Evolutionary conservation across 495 filamentous ascomycete genomes (phyloP).

Genomic region (Podospora pseudocomata): DNA sequence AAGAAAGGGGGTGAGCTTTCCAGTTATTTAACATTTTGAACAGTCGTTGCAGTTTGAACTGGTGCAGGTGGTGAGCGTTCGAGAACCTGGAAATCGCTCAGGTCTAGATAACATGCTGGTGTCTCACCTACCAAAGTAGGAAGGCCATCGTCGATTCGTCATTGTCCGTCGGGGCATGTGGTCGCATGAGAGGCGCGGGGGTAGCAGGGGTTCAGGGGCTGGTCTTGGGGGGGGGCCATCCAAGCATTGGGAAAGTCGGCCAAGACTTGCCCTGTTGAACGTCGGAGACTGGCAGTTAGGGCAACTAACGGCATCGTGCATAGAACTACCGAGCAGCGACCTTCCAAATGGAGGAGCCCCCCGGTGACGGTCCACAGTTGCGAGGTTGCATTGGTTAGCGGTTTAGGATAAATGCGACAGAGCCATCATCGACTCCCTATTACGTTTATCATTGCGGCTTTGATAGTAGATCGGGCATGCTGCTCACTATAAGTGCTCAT

Average conservation of each 20-base stretch:
- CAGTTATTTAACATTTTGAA: not conserved
- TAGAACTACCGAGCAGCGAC: not conserved
- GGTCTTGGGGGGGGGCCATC: not conserved
- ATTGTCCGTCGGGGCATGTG: not conserved
- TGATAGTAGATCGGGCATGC: not conserved
- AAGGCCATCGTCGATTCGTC: slow-evolving; percentile 4
- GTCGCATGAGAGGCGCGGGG: not conserved
- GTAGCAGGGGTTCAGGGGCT: not conserved
- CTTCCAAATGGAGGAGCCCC: not conserved
- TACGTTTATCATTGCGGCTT: not conserved
- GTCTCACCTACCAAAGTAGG: slow-evolving; percentile 4
- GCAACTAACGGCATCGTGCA: not conserved
- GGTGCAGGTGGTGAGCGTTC: not conserved
- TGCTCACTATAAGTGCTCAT: not conserved
- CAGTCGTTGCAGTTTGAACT: not conserved
- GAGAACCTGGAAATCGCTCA: slow-evolving; percentile 6
- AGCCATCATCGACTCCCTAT: not conserved
- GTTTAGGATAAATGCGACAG: not conserved
- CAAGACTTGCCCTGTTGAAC: not conserved
- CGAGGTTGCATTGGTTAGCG: not conserved
- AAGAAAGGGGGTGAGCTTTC: not conserved
- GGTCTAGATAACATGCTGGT: not conserved
- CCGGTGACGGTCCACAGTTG: not conserved
- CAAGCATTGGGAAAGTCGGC: slow-evolving; percentile 7
- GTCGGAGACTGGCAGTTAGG: not conserved